Evolutionary conservation across 768 basidiomycete genomes (phyloP), one percentile per base, ranked within the genome.

Genomic region (Leucocoprinus leucothites): DNA sequence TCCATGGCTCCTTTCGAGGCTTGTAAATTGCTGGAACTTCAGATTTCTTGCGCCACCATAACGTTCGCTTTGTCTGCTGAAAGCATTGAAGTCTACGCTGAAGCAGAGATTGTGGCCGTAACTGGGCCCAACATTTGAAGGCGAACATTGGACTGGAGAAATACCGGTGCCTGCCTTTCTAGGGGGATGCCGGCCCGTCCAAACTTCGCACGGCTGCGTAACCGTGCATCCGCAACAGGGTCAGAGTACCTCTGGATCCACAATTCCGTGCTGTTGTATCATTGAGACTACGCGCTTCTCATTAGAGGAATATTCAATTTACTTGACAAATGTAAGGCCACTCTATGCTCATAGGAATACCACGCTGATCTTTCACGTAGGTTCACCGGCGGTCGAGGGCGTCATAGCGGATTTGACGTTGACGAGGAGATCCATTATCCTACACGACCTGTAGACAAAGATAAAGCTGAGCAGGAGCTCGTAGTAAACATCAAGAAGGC

Each of bases 401-500:
- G 70, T 58, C 68, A 67, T 49, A 71, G 72, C 46, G 72, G 73
- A 45, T 89, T 85, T 66, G 89, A 90, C 63, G 74, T 87, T 55
- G 89, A 91, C 60, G 87, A 87, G 51, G 91, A 91, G 62, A 81
- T 91, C 57, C 94, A 97, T 69, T 94, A 93, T 71, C 96, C 96
- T 25, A 98, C 96, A 26, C 84, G 96, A 56, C 96, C 96, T 24
- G 97, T 99, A 22, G 96, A 98, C 76, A 98, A 92, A 77, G 97
- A 98, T 66, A 97, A 94, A 77, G 94, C 94, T 44, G 97, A 99
- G 69, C 82, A 87, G 52, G 97, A 98, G 69, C 83, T 99, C 16
- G 86, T 87, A 16, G 79, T 95, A 31, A 94, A 96, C 67, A 95
- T 99, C 71, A 99, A 99, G 82, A 99, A 99, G 69, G 97, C 97